These are phyloP conservation scores for Curvularia eragrostidis DNA, from an alignment of 2,329 filamentous ascomycete genomes.

Conservation along the genomic window DNA sequence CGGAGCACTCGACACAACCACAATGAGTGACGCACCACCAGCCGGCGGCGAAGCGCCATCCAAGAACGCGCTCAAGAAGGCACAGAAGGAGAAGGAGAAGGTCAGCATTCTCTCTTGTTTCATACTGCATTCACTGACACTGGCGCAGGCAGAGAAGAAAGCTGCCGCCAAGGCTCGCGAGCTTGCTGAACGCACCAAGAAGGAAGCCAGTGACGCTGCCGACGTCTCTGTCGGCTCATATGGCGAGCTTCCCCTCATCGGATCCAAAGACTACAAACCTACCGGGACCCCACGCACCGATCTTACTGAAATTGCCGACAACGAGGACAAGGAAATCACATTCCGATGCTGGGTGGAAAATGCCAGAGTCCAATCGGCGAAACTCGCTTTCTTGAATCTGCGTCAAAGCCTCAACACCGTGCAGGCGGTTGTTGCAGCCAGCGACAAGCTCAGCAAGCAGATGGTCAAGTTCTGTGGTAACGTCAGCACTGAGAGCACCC, in stretches of 20 bases:
- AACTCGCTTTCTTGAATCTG: conserved; percentile 89
- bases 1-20: conserved; percentile 7
- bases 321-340: conserved; percentile 62
- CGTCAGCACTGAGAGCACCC: conserved; percentile 80
- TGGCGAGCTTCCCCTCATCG: conserved; percentile 69
- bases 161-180: conserved; percentile 56
- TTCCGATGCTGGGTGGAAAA: conserved; percentile 87
- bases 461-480: conserved; percentile 93
- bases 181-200: conserved; percentile 55
- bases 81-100: conserved; percentile 53
- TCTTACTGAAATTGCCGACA: conserved; percentile 56
- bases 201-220: conserved; percentile 71
- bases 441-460: conserved; percentile 70
- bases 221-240: conserved; percentile 79
- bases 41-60: conserved; percentile 41
- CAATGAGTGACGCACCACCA: conserved; percentile 44
- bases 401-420: conserved; percentile 77
- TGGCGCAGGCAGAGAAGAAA: conserved; percentile 49
- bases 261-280: conserved; percentile 60
- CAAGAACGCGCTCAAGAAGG: conserved; percentile 53
- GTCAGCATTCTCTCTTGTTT: conserved; percentile 17
- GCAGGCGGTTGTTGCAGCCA: conserved; percentile 77
- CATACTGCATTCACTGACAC: conserved; percentile 19
- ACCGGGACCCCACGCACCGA: conserved; percentile 63
- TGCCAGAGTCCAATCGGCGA: conserved; percentile 84